Percentiles rank a stretch among this genome's conserved stretches.
These are phyloP conservation scores for Pharus latifolius DNA, from an alignment of 176 grass and related monocot genomes.

Conservation along the genomic window DNA sequence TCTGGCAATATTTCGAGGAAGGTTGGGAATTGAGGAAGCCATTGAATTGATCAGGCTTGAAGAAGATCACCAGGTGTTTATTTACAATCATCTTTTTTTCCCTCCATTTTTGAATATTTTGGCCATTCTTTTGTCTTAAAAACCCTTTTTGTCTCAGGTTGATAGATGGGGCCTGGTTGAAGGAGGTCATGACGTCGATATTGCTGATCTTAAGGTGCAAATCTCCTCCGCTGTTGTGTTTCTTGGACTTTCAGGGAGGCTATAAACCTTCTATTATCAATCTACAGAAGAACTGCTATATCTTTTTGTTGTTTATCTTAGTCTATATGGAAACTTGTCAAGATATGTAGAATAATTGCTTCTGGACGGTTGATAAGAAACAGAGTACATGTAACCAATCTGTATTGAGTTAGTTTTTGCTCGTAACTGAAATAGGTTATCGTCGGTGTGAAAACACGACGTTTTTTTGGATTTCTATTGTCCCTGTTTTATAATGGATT, in stretches of 20 bases:
- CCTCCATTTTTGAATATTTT: slow-evolving; percentile 4
- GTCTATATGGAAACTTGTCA: slow-evolving; percentile 1
- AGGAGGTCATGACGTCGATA: slow-evolving; percentile 96
- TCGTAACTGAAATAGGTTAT: neutral
- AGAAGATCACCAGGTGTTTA: slow-evolving; percentile 83
- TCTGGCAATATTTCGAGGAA: slow-evolving; percentile 57
- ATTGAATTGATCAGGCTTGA: slow-evolving; percentile 88
- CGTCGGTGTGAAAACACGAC: neutral
- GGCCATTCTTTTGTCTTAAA: neutral
- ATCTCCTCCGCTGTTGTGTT: slow-evolving; percentile 80
- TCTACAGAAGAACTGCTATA: neutral
- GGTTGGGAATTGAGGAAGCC: slow-evolving; percentile 71
- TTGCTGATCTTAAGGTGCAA: slow-evolving; percentile 85
- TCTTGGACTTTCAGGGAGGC: slow-evolving; percentile 45
- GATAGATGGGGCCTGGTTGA: slow-evolving; percentile 95
- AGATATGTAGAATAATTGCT: slow-evolving; percentile 18
- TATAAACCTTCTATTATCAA: slow-evolving; percentile 11
- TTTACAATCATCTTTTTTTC: neutral
- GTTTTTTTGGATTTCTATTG: neutral
- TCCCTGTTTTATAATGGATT: neutral
- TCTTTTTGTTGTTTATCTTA: neutral
- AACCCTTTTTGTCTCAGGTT: slow-evolving; percentile 30
- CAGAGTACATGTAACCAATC: neutral
- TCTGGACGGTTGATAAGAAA: neutral
- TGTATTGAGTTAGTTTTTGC: neutral